Evolutionary conservation across 2,329 filamentous ascomycete species (phyloP).

Genomic region (Penicillium sp.): DNA sequence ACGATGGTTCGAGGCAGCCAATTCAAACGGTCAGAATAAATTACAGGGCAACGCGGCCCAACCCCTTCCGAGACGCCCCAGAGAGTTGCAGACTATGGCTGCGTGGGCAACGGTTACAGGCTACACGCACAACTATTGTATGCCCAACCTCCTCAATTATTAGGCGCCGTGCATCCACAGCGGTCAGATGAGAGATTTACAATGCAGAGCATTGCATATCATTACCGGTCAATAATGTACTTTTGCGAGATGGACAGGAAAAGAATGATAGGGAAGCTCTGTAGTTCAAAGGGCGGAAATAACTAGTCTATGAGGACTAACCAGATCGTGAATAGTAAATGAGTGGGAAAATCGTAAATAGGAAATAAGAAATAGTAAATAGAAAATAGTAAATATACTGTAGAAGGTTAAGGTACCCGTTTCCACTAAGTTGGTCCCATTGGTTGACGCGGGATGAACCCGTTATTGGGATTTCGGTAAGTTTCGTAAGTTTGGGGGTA

Average conservation of each 20-base stretch:
- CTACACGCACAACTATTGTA: constrained; percentile 8
- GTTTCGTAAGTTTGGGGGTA: background rate
- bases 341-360: background rate
- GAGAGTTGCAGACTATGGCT: constrained; percentile 3
- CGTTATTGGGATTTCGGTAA: constrained; percentile 1
- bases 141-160: constrained; percentile 17
- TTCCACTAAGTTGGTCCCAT: constrained; percentile 5
- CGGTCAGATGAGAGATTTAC: constrained; percentile 8
- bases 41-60: constrained; percentile 15
- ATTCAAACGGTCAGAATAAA: constrained; percentile 7
- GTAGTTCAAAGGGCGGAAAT: background rate
- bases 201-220: background rate
- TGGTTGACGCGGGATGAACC: constrained; percentile 11
- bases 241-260: background rate
- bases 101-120: constrained; percentile 8
- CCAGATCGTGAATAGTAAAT: background rate
- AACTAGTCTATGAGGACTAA: background rate
- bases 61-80: constrained; percentile 4
- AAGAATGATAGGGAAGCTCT: background rate
- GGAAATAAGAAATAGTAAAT: background rate
- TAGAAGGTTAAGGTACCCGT: constrained; percentile 8
- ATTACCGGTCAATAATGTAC: background rate
- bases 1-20: constrained; percentile 7
- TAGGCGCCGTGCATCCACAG: constrained; percentile 10
- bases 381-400: background rate